phyloP scores from a whole-genome alignment of 2,329 filamentous ascomycete genomes.

The Bertia moriformis region DNA sequence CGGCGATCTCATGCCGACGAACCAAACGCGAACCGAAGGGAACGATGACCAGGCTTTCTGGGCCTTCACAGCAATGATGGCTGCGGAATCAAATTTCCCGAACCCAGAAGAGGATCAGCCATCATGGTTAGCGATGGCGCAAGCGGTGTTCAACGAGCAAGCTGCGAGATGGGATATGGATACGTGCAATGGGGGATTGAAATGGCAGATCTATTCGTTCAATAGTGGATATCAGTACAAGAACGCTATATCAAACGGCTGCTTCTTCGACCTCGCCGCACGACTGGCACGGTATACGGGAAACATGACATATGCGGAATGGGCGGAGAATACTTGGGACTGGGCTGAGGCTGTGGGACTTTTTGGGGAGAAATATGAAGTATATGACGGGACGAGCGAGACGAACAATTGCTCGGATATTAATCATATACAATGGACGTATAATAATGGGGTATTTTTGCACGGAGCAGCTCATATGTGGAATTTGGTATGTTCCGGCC shows the following conservation, averaged over 20 bases:
- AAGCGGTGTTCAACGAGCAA: slow-evolving; percentile 50
- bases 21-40: slow-evolving; percentile 22
- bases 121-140: slow-evolving; percentile 48
- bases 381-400: slow-evolving; percentile 32
- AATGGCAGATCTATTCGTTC: slow-evolving; percentile 51
- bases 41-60: slow-evolving; percentile 50
- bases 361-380: slow-evolving; percentile 24
- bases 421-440: slow-evolving; percentile 32
- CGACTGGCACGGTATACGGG: slow-evolving; percentile 50
- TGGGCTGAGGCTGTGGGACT: slow-evolving; percentile 30
- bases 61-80: slow-evolving; percentile 46
- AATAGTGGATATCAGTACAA: slow-evolving; percentile 36
- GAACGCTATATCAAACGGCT: slow-evolving; percentile 30
- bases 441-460: slow-evolving; percentile 32
- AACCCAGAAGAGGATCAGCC: slow-evolving; percentile 30
- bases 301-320: slow-evolving; percentile 46
- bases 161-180: slow-evolving; percentile 35
- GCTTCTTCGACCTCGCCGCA: slow-evolving; percentile 32
- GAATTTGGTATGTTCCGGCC: slow-evolving; percentile 23
- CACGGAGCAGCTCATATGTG: slow-evolving; percentile 23
- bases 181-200: slow-evolving; percentile 44
- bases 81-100: slow-evolving; percentile 44
- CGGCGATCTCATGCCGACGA: slow-evolving; percentile 27
- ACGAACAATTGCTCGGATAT: slow-evolving; percentile 25
- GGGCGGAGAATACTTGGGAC: slow-evolving; percentile 42